A percentile compares a stretch with the other conserved stretches of the same genome.
phyloP scores from a whole-genome alignment of 345 rosid genomes.

The Hibiscus syriacus region DNA sequence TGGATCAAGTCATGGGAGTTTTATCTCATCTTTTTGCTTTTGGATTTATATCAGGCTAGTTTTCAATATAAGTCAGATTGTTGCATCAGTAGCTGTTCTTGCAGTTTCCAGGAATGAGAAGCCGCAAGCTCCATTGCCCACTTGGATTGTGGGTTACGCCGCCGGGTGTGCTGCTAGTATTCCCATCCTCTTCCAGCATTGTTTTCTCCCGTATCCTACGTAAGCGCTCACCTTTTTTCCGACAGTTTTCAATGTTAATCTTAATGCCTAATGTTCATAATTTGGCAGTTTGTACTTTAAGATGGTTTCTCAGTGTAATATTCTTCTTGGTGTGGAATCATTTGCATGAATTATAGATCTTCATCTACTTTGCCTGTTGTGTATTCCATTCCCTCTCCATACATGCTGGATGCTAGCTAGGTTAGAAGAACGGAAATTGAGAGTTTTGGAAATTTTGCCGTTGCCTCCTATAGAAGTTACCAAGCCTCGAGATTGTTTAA shows the following conservation, averaged over 20 bases:
- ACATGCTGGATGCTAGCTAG: too few relatives aligned
- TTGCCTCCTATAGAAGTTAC: background rate
- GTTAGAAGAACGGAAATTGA: too few relatives aligned
- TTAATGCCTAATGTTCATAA: background rate
- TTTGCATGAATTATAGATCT: background rate
- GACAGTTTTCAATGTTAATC: background rate
- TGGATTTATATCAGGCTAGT: constrained; percentile 9
- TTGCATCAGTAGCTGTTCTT: constrained; percentile 14
- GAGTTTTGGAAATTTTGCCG: background rate
- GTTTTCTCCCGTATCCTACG: constrained; percentile 13
- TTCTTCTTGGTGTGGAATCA: constrained; percentile 1
- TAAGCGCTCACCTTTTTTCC: background rate
- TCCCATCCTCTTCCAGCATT: constrained; percentile 18
- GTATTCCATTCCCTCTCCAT: too few relatives aligned
- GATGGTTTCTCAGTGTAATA: background rate
- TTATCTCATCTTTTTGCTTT: constrained; percentile 3
- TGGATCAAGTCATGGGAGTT: background rate
- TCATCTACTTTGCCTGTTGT: background rate
- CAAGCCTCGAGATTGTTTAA: background rate
- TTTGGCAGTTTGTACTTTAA: background rate
- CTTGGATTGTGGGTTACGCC: constrained; percentile 16
- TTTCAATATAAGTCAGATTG: constrained; percentile 11
- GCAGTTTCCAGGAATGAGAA: constrained; percentile 16
- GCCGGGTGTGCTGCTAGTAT: constrained; percentile 15
- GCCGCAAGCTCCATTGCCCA: constrained; percentile 11